phyloP scores from a whole-genome alignment of 768 basidiomycete genomes.

The Lactarius tabidus region DNA sequence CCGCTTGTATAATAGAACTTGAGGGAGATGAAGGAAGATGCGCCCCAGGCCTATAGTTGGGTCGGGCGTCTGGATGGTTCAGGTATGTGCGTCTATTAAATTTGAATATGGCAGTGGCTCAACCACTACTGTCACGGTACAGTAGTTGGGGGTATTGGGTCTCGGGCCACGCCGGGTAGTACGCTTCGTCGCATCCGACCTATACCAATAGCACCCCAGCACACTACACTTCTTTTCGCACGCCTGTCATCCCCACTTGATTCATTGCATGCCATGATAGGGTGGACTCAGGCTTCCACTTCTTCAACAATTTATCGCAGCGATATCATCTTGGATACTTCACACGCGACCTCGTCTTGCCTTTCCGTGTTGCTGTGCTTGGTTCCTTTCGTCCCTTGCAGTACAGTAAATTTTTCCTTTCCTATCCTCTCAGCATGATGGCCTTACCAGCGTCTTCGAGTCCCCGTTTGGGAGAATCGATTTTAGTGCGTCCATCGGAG shows the following conservation, averaged over 20 bases:
- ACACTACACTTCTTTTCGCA: too few relatives aligned
- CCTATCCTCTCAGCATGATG: slow-evolving; percentile 60
- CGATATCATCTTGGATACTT: too few relatives aligned
- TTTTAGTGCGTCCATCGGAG: slow-evolving; percentile 81
- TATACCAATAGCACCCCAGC: too few relatives aligned
- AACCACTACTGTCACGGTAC: too few relatives aligned
- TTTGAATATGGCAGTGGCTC: too few relatives aligned
- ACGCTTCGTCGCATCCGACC: too few relatives aligned
- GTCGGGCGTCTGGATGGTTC: slow-evolving; percentile 78
- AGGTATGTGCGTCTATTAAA: slow-evolving; percentile 51
- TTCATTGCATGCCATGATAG: too few relatives aligned
- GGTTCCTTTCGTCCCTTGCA: slow-evolving; percentile 67
- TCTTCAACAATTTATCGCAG: too few relatives aligned
- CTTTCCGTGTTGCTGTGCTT: slow-evolving; percentile 65
- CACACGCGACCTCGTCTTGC: too few relatives aligned
- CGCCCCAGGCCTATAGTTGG: slow-evolving; percentile 67
- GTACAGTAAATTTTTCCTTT: slow-evolving; percentile 51
- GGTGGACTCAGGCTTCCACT: slow-evolving; percentile 47
- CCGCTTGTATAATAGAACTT: slow-evolving; percentile 23
- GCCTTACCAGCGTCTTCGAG: slow-evolving; percentile 54
- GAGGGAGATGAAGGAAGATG: slow-evolving; percentile 43
- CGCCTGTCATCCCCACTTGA: too few relatives aligned
- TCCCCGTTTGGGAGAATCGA: slow-evolving; percentile 73
- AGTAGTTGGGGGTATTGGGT: too few relatives aligned
- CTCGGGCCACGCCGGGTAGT: too few relatives aligned